Percentiles rank a stretch among this genome's conserved stretches.
These are phyloP conservation scores for Rhynchosporium secalis DNA, from an alignment of 2,329 filamentous ascomycete genomes.

Conservation along the genomic window DNA sequence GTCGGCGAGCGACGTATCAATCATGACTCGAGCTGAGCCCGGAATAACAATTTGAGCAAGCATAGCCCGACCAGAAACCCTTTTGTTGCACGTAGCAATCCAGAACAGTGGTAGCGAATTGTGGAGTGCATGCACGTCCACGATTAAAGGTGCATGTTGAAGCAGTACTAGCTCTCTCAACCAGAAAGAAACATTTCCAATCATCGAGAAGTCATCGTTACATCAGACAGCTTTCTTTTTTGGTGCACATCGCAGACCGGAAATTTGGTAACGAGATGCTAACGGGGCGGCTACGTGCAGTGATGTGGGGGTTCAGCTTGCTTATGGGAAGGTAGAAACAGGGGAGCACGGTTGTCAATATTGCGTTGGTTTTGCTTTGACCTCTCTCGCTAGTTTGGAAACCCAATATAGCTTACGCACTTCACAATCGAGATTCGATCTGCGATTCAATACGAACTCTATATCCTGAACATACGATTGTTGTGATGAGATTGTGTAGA, in stretches of 20 bases:
- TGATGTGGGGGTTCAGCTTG: neutral
- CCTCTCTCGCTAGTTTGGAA: conserved; percentile 1
- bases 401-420: neutral
- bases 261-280: conserved; percentile 7
- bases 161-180: neutral
- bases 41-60: neutral
- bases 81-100: conserved; percentile 26
- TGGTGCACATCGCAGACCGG: conserved; percentile 4
- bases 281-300: conserved; percentile 8
- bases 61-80: neutral
- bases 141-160: neutral
- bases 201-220: neutral
- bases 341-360: conserved; percentile 8
- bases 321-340: neutral
- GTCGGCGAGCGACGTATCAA: neutral
- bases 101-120: conserved; percentile 23
- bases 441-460: neutral
- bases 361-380: neutral
- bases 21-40: neutral
- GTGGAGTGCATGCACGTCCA: conserved; percentile 1
- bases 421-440: neutral
- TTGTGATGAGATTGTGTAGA: neutral
- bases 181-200: conserved; percentile 4
- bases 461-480: neutral
- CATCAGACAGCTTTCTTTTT: neutral